Conservation (phyloP, 768 basidiomycete genomes). For the Naganishia randhawae region DNA sequence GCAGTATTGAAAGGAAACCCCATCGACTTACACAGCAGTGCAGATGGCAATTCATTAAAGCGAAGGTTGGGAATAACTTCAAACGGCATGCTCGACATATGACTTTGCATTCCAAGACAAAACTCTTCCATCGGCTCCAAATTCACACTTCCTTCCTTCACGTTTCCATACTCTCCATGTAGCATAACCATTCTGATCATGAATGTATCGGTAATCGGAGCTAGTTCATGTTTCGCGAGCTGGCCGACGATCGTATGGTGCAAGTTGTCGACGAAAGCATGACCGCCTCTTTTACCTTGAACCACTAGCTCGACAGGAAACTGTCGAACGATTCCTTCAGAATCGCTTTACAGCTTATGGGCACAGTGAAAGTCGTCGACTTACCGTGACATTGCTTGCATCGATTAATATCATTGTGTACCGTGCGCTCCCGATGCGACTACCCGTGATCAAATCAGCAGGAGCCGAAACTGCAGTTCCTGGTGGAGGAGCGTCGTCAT, state of each 20-base stretch:
- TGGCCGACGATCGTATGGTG: not conserved
- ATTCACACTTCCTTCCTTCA: not conserved
- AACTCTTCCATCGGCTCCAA: slow-evolving; percentile 4
- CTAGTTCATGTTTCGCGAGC: not conserved
- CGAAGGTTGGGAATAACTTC: slow-evolving; percentile 2
- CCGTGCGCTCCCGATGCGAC: not conserved
- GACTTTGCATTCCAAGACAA: slow-evolving; percentile 16
- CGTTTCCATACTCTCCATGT: not conserved
- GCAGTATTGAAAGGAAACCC: not conserved
- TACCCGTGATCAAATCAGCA: not conserved
- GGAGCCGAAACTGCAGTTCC: slow-evolving; percentile 10
- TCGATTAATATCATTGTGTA: slow-evolving; percentile 14
- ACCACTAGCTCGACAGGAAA: not conserved
- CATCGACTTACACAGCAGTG: slow-evolving; percentile 10
- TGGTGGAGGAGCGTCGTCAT: not conserved
- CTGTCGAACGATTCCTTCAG: not conserved
- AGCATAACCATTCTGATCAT: slow-evolving; percentile 13
- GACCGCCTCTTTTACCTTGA: slow-evolving; percentile 1
- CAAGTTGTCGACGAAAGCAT: slow-evolving; percentile 1
- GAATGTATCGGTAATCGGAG: slow-evolving; percentile 7
- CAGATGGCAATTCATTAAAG: slow-evolving; percentile 2
- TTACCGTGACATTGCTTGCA: slow-evolving; percentile 6
- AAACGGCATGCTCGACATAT: slow-evolving; percentile 9
- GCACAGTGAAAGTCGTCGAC: not conserved
- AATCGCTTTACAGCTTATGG: not conserved